A percentile compares a stretch with the other conserved stretches of the same genome.
Conservation (phyloP, 495 filamentous ascomycete species). For the Penicillium canariense region DNA sequence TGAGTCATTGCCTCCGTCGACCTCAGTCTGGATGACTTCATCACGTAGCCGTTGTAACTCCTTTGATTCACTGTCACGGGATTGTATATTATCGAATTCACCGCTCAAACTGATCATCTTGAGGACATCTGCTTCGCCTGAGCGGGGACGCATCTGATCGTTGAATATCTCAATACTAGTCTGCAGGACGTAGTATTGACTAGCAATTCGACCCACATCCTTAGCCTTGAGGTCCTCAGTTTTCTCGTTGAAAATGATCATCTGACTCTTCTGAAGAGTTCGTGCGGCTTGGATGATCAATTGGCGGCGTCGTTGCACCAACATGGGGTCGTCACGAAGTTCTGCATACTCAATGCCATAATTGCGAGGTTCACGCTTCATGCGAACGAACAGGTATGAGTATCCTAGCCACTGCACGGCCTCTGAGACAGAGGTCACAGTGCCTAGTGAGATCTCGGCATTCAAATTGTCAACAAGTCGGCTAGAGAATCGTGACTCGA, state of each 20-base stretch:
- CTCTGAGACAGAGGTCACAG: constrained; percentile 91
- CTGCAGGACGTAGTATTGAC: constrained; percentile 93
- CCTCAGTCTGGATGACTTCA: constrained; percentile 65
- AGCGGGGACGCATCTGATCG: constrained; percentile 74
- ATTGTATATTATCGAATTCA: constrained; percentile 96
- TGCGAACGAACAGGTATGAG: constrained; percentile 94
- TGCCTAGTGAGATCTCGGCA: constrained; percentile 90
- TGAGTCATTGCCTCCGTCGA: constrained; percentile 71
- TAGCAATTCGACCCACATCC: constrained; percentile 93
- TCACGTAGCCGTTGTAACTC: constrained; percentile 69
- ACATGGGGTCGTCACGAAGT: constrained; percentile 75
- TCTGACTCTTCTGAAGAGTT: constrained; percentile 85
- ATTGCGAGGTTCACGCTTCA: constrained; percentile 83
- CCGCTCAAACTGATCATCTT: constrained; percentile 94
- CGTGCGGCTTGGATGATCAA: constrained; percentile 84
- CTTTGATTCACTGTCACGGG: constrained; percentile 77
- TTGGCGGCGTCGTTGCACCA: constrained; percentile 77
- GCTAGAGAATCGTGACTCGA: constrained; percentile 88
- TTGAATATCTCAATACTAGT: constrained; percentile 95
- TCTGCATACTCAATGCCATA: constrained; percentile 99
- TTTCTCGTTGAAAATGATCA: constrained; percentile 96
- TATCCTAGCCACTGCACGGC: constrained; percentile 97
- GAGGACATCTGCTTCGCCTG: constrained; percentile 84
- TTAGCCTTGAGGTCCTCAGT: constrained; percentile 91
- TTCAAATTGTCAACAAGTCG: constrained; percentile 96